A percentile compares a stretch with the other conserved stretches of the same genome.
These are phyloP conservation scores for Flaveria bidentis DNA, from an alignment of 129 eudicot genomes.

Conservation along the genomic window DNA sequence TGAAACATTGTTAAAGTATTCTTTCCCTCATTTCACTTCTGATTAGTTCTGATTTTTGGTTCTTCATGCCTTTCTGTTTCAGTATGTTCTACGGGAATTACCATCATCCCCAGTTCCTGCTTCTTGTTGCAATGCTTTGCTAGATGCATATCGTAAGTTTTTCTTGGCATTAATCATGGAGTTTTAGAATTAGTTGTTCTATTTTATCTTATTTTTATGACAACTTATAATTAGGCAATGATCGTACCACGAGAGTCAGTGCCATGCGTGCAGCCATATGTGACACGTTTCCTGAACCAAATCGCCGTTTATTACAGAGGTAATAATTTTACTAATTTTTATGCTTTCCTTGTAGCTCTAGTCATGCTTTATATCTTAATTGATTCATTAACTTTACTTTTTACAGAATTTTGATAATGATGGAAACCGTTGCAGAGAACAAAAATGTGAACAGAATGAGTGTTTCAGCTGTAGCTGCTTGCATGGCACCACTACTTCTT, in stretches of 20 bases:
- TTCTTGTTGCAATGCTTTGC: slow-evolving; percentile 93
- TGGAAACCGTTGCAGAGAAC: slow-evolving; percentile 70
- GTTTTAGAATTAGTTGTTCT: slow-evolving; percentile 8
- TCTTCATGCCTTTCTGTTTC: slow-evolving; percentile 22
- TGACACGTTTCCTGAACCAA: slow-evolving; percentile 98
- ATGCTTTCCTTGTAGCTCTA: slow-evolving; percentile 3
- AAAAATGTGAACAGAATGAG: slow-evolving; percentile 85
- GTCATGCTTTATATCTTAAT: slow-evolving; percentile 5
- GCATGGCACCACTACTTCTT: slow-evolving; percentile 99
- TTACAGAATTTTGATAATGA: slow-evolving; percentile 81
- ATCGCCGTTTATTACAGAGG: slow-evolving; percentile 93
- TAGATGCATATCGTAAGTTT: slow-evolving; percentile 83
- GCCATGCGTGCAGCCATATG: slow-evolving; percentile 89
- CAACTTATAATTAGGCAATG: slow-evolving; percentile 56
- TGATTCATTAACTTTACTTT: slow-evolving; percentile 15
- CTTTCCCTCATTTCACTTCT: background rate
- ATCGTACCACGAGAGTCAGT: slow-evolving; percentile 66
- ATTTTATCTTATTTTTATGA: slow-evolving; percentile 9
- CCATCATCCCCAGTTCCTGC: slow-evolving; percentile 99
- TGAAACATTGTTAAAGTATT: background rate
- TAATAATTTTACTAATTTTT: slow-evolving; percentile 25
- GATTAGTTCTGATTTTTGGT: background rate
- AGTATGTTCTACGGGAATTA: slow-evolving; percentile 89
- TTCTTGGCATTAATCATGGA: background rate
- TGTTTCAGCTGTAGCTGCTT: slow-evolving; percentile 96